These are phyloP conservation scores for Pisolithus microcarpus DNA, from an alignment of 768 basidiomycete genomes.

Conservation along the genomic window DNA sequence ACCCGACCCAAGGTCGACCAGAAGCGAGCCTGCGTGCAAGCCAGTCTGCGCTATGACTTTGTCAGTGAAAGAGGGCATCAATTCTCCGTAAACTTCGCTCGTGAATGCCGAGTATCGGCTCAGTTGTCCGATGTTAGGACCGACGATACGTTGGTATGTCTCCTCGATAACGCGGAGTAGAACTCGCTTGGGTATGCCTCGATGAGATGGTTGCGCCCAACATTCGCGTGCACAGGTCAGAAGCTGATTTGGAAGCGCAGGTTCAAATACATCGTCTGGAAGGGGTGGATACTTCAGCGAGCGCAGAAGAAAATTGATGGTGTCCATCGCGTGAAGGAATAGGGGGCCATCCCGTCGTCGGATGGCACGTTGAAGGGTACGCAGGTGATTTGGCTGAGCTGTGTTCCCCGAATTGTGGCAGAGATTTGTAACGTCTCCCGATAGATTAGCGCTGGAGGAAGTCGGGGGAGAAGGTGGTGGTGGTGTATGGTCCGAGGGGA, in stretches of 20 bases:
- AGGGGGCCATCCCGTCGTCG: constrained; percentile 63
- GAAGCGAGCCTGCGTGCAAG: constrained; percentile 50
- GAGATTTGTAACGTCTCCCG: constrained; percentile 13
- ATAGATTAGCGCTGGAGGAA: no score
- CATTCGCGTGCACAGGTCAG: constrained; percentile 35
- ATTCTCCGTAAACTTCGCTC: constrained; percentile 83
- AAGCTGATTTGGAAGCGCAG: constrained; percentile 40
- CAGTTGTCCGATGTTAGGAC: constrained; percentile 78
- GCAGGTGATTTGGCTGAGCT: constrained; percentile 37
- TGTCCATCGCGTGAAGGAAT: constrained; percentile 55
- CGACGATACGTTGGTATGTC: constrained; percentile 89
- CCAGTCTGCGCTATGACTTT: constrained; percentile 46
- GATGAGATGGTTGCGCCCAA: constrained; percentile 37
- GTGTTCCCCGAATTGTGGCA: constrained; percentile 24
- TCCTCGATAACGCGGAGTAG: constrained; percentile 78
- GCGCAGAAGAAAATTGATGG: constrained; percentile 56
- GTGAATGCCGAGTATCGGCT: constrained; percentile 79
- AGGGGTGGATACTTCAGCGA: constrained; percentile 58
- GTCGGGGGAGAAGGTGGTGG: no score
- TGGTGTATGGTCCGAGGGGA: no score
- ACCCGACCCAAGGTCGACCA: constrained; percentile 81
- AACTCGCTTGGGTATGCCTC: constrained; percentile 56
- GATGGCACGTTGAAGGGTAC: constrained; percentile 63
- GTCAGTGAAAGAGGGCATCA: constrained; percentile 67
- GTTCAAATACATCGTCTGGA: constrained; percentile 44